A percentile compares a stretch with the other conserved stretches of the same genome.
These are phyloP conservation scores for Urochloa ruziziensis DNA, from an alignment of 176 grass and related monocot genomes.

Conservation along the genomic window DNA sequence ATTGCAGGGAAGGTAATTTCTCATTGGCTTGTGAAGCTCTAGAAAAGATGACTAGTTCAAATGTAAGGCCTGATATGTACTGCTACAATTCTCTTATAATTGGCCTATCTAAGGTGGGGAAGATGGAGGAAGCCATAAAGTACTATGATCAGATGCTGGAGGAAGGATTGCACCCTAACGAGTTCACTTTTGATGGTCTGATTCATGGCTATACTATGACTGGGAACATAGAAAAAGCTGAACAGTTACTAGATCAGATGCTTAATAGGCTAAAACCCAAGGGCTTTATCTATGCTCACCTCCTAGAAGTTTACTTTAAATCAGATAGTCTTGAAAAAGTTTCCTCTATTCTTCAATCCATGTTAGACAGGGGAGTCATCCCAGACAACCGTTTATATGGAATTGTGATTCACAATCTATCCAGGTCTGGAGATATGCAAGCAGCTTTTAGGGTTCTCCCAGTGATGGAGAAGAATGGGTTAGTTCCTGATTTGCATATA, in stretches of 20 bases:
- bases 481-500: conserved; percentile 60
- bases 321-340: conserved; percentile 46
- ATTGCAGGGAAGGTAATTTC: conserved; percentile 57
- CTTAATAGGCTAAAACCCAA: conserved; percentile 52
- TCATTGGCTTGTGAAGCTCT: conserved; percentile 56
- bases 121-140: conserved; percentile 56
- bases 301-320: conserved; percentile 67
- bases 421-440: conserved; percentile 51
- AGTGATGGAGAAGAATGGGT: conserved; percentile 54
- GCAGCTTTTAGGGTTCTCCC: conserved; percentile 61
- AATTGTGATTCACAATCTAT: conserved; percentile 58
- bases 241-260: conserved; percentile 57
- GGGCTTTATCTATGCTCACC: conserved; percentile 50
- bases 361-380: conserved; percentile 45
- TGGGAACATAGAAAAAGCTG: conserved; percentile 60
- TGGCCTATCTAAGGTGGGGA: conserved; percentile 61
- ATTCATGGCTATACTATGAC: conserved; percentile 62
- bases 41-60: conserved; percentile 48
- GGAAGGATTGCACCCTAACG: conserved; percentile 56
- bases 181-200: conserved; percentile 61
- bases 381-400: conserved; percentile 52
- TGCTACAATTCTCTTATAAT: conserved; percentile 75
- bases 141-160: conserved; percentile 60
- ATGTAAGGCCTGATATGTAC: conserved; percentile 61
- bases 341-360: conserved; percentile 52